Percentiles rank a stretch among this genome's conserved stretches.
phyloP scores from a whole-genome alignment of 2,329 filamentous ascomycete genomes.

The Pyrenophora seminiperda region DNA sequence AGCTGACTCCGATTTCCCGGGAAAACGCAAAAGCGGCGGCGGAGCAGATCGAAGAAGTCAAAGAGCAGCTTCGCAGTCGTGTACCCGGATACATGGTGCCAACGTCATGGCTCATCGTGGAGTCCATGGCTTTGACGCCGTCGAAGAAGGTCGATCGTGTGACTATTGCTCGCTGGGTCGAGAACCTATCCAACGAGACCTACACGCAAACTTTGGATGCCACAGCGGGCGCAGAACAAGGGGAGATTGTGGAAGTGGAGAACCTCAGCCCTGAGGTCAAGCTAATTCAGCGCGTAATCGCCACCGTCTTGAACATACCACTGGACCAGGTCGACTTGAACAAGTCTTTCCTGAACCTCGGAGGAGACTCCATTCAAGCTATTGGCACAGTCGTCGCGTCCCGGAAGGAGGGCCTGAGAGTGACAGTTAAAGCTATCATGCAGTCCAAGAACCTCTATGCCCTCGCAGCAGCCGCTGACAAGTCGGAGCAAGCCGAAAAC shows the following conservation, averaged over 20 bases:
- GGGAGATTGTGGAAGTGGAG: not conserved
- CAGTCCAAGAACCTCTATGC: not conserved
- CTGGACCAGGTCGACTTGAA: not conserved
- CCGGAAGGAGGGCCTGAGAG: not conserved
- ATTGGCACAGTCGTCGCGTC: not conserved
- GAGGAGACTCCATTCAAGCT: not conserved
- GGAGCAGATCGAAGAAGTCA: slow-evolving; percentile 1
- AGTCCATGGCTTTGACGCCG: not conserved
- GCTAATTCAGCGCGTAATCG: not conserved
- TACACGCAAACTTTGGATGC: not conserved
- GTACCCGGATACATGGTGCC: not conserved
- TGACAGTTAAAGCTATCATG: not conserved
- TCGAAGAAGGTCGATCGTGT: slow-evolving; percentile 1
- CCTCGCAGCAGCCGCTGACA: not conserved
- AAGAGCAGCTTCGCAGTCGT: not conserved
- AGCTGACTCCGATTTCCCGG: not conserved
- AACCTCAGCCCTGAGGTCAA: not conserved
- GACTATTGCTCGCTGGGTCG: not conserved
- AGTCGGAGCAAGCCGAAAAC: slow-evolving; percentile 1
- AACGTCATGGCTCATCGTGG: not conserved
- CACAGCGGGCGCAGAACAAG: not conserved
- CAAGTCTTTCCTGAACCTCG: not conserved
- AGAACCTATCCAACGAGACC: not conserved
- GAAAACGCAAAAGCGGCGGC: not conserved
- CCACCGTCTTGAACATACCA: not conserved